Percentiles rank a stretch among this genome's conserved stretches.
Evolutionary conservation across 2,329 filamentous ascomycete genomes (phyloP).

Genomic region (Ophiobolus disseminans): DNA sequence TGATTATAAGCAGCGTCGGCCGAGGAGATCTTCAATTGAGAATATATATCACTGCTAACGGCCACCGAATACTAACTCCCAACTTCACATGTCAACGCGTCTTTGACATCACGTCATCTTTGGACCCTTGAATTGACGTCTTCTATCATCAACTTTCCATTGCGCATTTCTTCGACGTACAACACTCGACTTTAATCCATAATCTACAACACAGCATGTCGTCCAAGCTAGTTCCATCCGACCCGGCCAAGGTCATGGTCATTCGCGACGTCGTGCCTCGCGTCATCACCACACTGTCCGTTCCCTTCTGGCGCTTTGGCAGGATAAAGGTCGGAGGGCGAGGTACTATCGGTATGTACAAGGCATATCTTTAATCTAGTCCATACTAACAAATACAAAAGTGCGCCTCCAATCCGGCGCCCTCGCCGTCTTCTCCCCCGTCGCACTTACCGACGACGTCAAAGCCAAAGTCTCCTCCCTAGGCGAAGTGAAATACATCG

Average conservation of each 20-base stretch:
- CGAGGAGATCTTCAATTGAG: slow-evolving; percentile 6
- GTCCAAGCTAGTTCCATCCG: slow-evolving; percentile 55
- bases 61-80: slow-evolving; percentile 2
- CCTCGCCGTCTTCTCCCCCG: slow-evolving; percentile 90
- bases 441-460: slow-evolving; percentile 79
- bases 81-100: slow-evolving; percentile 2
- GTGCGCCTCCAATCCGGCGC: slow-evolving; percentile 79
- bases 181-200: neutral
- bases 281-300: slow-evolving; percentile 73
- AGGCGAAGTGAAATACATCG: slow-evolving; percentile 79
- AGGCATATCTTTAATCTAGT: neutral
- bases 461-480: slow-evolving; percentile 66
- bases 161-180: neutral
- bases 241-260: slow-evolving; percentile 86
- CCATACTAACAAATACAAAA: slow-evolving; percentile 44
- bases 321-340: slow-evolving; percentile 82
- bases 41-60: slow-evolving; percentile 10
- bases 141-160: slow-evolving; percentile 13
- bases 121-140: slow-evolving; percentile 29
- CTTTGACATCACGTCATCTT: slow-evolving; percentile 31
- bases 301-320: slow-evolving; percentile 85
- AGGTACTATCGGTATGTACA: slow-evolving; percentile 75
- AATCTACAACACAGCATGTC: slow-evolving; percentile 35
- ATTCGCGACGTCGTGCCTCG: slow-evolving; percentile 83
- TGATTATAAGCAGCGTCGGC: slow-evolving; percentile 9